Evolutionary conservation across 352 stramenopile genomes (phyloP).

Genomic region (Pythium pyrilobum): DNA sequence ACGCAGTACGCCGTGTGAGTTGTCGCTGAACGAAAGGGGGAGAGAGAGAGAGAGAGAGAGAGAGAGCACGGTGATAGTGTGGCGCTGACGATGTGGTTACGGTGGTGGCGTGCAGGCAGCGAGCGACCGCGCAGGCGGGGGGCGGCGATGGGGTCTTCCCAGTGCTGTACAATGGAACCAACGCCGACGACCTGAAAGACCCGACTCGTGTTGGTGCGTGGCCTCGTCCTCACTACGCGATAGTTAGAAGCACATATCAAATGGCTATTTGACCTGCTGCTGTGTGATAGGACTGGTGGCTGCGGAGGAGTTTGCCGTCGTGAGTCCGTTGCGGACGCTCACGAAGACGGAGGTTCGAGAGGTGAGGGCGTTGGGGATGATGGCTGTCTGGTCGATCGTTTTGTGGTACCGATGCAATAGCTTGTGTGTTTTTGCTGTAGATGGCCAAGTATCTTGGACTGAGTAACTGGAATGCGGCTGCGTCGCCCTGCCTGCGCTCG

Average conservation of each 20-base stretch:
- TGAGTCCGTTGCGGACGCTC: conserved; percentile 86
- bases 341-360: conserved; percentile 89
- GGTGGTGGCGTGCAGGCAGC: conserved; percentile 12
- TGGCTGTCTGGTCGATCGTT: background rate
- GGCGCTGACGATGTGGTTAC: background rate
- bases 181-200: conserved; percentile 93
- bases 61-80: background rate
- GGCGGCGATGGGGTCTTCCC: conserved; percentile 12
- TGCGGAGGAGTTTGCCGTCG: conserved; percentile 90
- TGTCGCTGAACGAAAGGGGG: background rate
- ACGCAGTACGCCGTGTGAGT: conserved; percentile 44
- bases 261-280: background rate
- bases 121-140: conserved; percentile 1
- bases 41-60: background rate
- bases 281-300: conserved; percentile 77
- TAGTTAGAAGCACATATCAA: too few relatives aligned
- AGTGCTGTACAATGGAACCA: conserved; percentile 96
- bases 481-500: conserved; percentile 94
- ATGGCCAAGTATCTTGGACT: conserved; percentile 89
- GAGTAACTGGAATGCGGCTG: conserved; percentile 94
- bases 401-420: background rate
- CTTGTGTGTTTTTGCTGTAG: conserved; percentile 13
- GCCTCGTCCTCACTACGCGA: background rate
- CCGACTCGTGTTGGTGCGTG: conserved; percentile 77
- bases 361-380: conserved; percentile 11